These are phyloP conservation scores for Ciborinia camelliae DNA, from an alignment of 2,329 filamentous ascomycete species.

Conservation along the genomic window DNA sequence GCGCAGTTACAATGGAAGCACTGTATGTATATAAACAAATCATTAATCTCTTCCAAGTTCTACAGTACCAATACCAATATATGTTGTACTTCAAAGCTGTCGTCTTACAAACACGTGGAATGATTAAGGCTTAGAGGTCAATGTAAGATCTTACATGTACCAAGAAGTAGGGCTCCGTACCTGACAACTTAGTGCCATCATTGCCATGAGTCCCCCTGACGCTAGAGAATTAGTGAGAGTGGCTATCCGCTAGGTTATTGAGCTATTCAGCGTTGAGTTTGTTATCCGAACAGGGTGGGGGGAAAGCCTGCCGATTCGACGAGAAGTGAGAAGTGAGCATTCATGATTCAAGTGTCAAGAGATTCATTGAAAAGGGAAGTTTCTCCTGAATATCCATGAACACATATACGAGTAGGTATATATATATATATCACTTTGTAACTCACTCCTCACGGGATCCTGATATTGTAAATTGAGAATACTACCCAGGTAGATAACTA, in stretches of 20 bases:
- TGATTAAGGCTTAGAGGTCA: neutral
- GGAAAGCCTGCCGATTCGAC: neutral
- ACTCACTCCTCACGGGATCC: no score
- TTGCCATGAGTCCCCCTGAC: neutral
- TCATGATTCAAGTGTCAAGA: no score
- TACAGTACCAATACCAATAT: neutral
- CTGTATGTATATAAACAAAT: no score
- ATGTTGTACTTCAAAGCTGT: neutral
- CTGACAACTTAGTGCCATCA: slow-evolving; percentile 1
- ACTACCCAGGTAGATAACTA: neutral
- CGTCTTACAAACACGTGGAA: slow-evolving; percentile 7
- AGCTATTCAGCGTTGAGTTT: neutral
- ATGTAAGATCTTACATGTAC: neutral
- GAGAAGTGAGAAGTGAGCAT: slow-evolving; percentile 2
- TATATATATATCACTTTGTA: neutral
- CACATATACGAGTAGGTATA: no score
- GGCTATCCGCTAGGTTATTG: neutral
- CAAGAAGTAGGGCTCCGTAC: slow-evolving; percentile 1
- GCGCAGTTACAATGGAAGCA: neutral
- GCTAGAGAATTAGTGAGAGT: slow-evolving; percentile 6
- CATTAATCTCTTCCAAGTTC: neutral
- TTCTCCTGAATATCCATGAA: neutral
- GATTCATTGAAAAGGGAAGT: neutral
- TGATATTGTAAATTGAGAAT: no score
- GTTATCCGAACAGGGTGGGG: neutral